phyloP scores from a whole-genome alignment of 164 flowering plant genomes.

The Euptelea pleiosperma region DNA sequence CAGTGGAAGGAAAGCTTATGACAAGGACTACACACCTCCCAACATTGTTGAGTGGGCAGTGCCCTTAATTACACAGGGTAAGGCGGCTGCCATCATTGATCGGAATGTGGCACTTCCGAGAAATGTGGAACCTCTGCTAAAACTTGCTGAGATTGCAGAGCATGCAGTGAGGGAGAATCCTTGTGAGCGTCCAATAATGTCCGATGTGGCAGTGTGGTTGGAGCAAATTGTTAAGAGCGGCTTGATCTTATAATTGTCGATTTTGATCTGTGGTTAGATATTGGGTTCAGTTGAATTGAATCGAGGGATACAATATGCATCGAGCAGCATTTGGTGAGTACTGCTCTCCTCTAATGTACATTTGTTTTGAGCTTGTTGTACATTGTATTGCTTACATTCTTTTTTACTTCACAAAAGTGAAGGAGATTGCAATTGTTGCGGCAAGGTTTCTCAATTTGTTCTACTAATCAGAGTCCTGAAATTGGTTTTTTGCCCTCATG shows the following conservation, averaged over 20 bases:
- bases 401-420: conserved; percentile 24
- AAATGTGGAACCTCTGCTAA: conserved; percentile 79
- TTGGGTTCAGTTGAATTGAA: background rate
- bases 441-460: conserved; percentile 16
- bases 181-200: conserved; percentile 54
- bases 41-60: conserved; percentile 74
- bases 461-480: too few relatives aligned
- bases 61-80: conserved; percentile 66
- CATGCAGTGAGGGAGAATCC: conserved; percentile 59
- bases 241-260: conserved; percentile 30
- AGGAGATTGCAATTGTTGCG: conserved; percentile 20
- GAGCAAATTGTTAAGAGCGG: conserved; percentile 67
- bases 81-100: conserved; percentile 76
- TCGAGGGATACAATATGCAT: background rate
- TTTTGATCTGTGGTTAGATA: background rate
- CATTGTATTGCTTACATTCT: conserved; percentile 15
- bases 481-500: too few relatives aligned
- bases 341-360: conserved; percentile 9
- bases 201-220: conserved; percentile 49
- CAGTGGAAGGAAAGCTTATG: conserved; percentile 79
- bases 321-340: conserved; percentile 1
- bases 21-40: conserved; percentile 58
- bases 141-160: conserved; percentile 77
- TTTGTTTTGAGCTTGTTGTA: conserved; percentile 20
- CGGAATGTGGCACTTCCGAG: conserved; percentile 58